Evolutionary conservation across 1,284 basidiomycete species (phyloP), one percentile per base, ranked within the genome.

Genomic region (Tilletia horrida): DNA sequence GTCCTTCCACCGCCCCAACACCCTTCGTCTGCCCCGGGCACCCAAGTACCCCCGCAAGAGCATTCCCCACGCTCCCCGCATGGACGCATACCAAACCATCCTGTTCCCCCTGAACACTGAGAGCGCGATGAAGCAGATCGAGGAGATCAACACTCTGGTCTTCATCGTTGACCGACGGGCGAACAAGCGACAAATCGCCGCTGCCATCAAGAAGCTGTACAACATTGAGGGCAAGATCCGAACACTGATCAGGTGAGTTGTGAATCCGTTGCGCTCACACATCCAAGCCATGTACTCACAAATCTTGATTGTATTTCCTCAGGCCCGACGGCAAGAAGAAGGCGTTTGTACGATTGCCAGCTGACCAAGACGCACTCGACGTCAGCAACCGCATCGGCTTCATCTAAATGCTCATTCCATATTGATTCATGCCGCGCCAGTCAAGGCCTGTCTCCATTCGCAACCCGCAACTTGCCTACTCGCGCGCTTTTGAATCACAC

Each of bases 251-350:
- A 90, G 93, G 90, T 93, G 69, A 73, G 88, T 84, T 35, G 43
- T 13, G 18, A 21, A 23, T 23, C 13, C 44, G 9, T 13, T 16
- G 14, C 40, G n/a, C n/a, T n/a, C n/a, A n/a, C 40, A 29, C 55
- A 35, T 48, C 59, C 62, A 9, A 4, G 25, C 27, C 25, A 42
- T 40, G 42, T 16, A 44, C 9, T 27, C n/a, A 43, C 25, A 4
- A 6, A 18, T 23, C 45, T 48, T 23, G 43, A 40, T 31, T 23
- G 42, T n/a, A 16, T 42, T 48, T 57, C 29, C 35, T 65, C 72
- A 93, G 92, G 83, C 96, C 95, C 69, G 96, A 98, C 81, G 95
- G 96, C 69, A 93, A 91, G 88, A 98, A 98, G 88, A 98, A 98
- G 90, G 95, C 95, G 63, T 98, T 96, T 84, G 93, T 97, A 68